Evolutionary conservation across 2,329 filamentous ascomycete genomes (phyloP).

Genomic region (Penicillium sp.): DNA sequence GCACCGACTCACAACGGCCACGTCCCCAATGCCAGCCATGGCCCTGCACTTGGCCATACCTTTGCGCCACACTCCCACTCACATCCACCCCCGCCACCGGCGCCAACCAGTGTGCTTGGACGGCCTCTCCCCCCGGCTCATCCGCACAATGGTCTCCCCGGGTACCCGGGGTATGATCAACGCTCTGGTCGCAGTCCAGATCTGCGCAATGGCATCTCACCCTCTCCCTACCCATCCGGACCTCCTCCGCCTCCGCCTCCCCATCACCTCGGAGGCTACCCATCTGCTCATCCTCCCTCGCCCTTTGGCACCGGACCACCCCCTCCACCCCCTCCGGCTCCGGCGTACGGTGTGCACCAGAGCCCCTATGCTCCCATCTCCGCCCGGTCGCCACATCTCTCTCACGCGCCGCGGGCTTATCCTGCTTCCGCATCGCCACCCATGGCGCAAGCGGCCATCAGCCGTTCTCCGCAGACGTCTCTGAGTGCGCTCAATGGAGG

Average conservation of each 20-base stretch:
- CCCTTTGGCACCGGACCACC: constrained; percentile 30
- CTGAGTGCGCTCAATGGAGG: constrained; percentile 33
- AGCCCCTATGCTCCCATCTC: constrained; percentile 35
- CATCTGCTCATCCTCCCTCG: constrained; percentile 28
- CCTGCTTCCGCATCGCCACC: constrained; percentile 35
- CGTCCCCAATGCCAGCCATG: neutral
- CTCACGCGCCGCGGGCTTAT: constrained; percentile 31
- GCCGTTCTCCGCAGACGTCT: constrained; percentile 33
- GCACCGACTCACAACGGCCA: neutral
- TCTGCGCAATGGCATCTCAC: constrained; percentile 32
- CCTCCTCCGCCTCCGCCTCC: constrained; percentile 48
- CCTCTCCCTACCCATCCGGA: constrained; percentile 30
- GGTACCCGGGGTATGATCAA: constrained; percentile 35
- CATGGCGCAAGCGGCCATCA: constrained; percentile 32
- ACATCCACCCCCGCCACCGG: constrained; percentile 7
- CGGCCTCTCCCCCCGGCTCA: constrained; percentile 26
- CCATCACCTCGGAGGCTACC: constrained; percentile 49
- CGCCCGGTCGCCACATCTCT: constrained; percentile 30
- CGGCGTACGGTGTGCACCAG: constrained; percentile 31
- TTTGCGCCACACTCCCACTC: constrained; percentile 27
- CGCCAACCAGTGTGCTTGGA: constrained; percentile 19
- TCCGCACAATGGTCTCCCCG: constrained; percentile 23
- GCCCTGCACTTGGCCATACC: constrained; percentile 16
- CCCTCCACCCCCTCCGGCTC: constrained; percentile 29
- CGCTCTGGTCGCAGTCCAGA: constrained; percentile 27